Conservation (phyloP, 139 green algal genomes). For the Pedinophyceae sp. region DNA sequence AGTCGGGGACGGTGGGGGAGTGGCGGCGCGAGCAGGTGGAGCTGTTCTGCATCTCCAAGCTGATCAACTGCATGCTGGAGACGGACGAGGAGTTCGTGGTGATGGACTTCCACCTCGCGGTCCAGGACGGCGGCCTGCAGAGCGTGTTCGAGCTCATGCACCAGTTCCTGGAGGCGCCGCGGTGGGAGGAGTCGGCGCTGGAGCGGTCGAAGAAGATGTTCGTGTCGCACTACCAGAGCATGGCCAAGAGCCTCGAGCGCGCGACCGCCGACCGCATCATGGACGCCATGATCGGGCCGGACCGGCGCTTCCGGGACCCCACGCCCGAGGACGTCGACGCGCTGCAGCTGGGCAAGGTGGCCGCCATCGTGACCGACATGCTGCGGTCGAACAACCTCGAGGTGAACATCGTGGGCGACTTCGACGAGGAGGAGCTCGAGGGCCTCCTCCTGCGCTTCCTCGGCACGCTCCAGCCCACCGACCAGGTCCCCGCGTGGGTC, state of each 20-base stretch:
- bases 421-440: slow-evolving; percentile 64
- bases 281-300: slow-evolving; percentile 60
- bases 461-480: slow-evolving; percentile 29
- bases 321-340: slow-evolving; percentile 61
- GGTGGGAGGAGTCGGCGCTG: slow-evolving; percentile 48
- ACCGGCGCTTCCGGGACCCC: slow-evolving; percentile 66
- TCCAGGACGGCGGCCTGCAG: slow-evolving; percentile 13
- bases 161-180: slow-evolving; percentile 29
- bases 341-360: slow-evolving; percentile 39
- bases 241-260: slow-evolving; percentile 74
- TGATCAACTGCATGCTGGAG: slow-evolving; percentile 91
- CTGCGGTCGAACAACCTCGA: slow-evolving; percentile 22
- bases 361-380: background rate
- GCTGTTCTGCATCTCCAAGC: slow-evolving; percentile 84
- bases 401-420: slow-evolving; percentile 82
- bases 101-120: slow-evolving; percentile 84
- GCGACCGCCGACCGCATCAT: slow-evolving; percentile 63
- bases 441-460: slow-evolving; percentile 45
- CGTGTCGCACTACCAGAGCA: slow-evolving; percentile 40
- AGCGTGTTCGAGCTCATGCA: slow-evolving; percentile 39
- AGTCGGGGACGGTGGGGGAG: slow-evolving; percentile 60
- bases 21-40: slow-evolving; percentile 74
- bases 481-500: slow-evolving; percentile 14
- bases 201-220: slow-evolving; percentile 67
- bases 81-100: slow-evolving; percentile 86